These are phyloP conservation scores for Saururus chinensis DNA, from an alignment of 164 flowering plant genomes.

Conservation along the genomic window DNA sequence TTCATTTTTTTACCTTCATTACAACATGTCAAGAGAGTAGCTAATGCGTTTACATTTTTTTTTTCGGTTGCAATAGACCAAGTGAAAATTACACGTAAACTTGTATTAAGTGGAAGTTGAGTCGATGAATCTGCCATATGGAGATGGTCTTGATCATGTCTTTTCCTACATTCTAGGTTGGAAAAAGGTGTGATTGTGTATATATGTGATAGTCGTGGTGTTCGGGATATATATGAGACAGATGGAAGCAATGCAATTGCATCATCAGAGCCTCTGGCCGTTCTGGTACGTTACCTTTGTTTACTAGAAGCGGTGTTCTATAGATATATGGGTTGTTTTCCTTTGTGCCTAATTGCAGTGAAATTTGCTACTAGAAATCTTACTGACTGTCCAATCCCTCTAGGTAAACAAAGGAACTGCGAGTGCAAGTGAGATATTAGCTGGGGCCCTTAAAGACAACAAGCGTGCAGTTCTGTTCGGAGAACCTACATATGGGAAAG, in stretches of 20 bases:
- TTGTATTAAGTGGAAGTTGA: background rate
- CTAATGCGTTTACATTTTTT: too few relatives aligned
- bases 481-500: conserved; percentile 96
- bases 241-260: conserved; percentile 85
- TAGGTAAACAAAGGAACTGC: conserved; percentile 99
- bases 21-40: too few relatives aligned
- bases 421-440: conserved; percentile 97
- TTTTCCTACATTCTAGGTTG: conserved; percentile 43
- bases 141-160: background rate
- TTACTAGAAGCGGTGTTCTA: background rate
- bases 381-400: background rate
- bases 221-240: conserved; percentile 90
- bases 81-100: too few relatives aligned
- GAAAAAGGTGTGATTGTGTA: conserved; percentile 95
- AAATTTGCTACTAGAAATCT: background rate
- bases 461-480: conserved; percentile 87
- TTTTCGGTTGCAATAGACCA: too few relatives aligned
- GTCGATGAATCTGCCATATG: background rate
- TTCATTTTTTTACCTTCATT: too few relatives aligned
- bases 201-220: conserved; percentile 88
- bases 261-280: conserved; percentile 82
- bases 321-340: too few relatives aligned
- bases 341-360: background rate
- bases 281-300: conserved; percentile 43
- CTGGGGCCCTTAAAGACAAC: conserved; percentile 95